Conservation (phyloP, 306 rosid species). For the Prunus persica region Prunus_persica_NCBIv2 NC_034015.1:16922501-16923000, state of each 20-base stretch:
- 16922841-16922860: too few species aligned
- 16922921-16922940: too few species aligned
- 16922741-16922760: background rate
- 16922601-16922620: too few species aligned
- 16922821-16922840: too few species aligned
- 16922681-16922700: too few species aligned
- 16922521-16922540: background rate
- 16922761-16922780: background rate
- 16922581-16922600: background rate
- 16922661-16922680: too few species aligned
- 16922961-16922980: background rate
- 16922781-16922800: background rate
- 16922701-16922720: too few species aligned
- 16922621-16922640: too few species aligned
- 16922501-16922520: background rate
- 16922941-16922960: too few species aligned
- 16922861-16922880: background rate
- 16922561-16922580: background rate
- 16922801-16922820: background rate
- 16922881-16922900: background rate
- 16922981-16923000: background rate
- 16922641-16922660: too few species aligned
- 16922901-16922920: too few species aligned
- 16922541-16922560: conserved; percentile 22
- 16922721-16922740: background rate